Conservation (phyloP, 306 rosid genomes). For the Oxytropis ochrocephala region DNA sequence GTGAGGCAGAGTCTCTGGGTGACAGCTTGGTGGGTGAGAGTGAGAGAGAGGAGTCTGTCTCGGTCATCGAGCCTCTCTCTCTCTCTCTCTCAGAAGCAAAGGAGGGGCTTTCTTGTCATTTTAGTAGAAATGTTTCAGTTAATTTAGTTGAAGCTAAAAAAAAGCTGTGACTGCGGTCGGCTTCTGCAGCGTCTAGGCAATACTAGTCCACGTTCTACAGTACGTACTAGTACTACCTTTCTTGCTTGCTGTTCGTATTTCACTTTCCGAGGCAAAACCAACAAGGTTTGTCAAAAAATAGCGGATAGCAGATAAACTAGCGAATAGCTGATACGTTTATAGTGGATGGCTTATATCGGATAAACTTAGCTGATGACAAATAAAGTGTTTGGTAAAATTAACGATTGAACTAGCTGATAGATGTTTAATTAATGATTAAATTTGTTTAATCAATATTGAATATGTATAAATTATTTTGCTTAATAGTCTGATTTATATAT, state of each 20-base stretch:
- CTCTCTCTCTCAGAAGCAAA: not conserved
- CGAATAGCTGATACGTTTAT: too few species aligned
- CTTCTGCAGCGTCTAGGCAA: not conserved
- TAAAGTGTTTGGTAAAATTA: too few species aligned
- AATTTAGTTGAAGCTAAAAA: conserved; percentile 27
- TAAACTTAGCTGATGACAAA: too few species aligned
- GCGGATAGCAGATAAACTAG: too few species aligned
- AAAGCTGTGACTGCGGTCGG: conserved; percentile 17
- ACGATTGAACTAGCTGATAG: too few species aligned
- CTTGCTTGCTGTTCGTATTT: not conserved
- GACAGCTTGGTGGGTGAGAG: conserved; percentile 5
- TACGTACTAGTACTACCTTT: too few species aligned
- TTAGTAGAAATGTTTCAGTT: not conserved
- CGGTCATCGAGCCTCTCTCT: conserved; percentile 29
- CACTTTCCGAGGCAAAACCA: conserved; percentile 7
- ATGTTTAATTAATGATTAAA: too few species aligned
- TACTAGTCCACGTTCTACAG: not conserved
- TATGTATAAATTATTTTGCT: too few species aligned
- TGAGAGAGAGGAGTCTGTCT: conserved; percentile 16
- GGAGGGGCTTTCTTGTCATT: conserved; percentile 14
- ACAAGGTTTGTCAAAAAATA: too few species aligned
- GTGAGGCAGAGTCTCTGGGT: not conserved
- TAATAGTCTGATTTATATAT: too few species aligned
- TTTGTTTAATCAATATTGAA: too few species aligned
- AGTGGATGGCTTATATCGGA: too few species aligned